phyloP scores from a whole-genome alignment of 257 asterid genomes.

The Striga asiatica region DNA sequence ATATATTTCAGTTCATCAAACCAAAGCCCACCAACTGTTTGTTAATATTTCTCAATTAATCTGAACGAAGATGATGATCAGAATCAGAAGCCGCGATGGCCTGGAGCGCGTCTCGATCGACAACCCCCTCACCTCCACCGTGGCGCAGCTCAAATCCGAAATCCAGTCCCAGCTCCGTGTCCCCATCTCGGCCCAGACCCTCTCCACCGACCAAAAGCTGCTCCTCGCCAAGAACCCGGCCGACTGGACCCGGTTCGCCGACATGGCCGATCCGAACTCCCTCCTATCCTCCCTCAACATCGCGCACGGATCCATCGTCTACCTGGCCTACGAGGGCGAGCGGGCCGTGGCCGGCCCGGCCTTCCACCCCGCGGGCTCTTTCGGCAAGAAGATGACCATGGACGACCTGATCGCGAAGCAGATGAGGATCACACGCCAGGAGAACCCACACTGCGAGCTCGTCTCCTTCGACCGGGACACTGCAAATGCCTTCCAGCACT shows the following conservation, averaged over 20 bases:
- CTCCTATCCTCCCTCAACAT: conserved; percentile 40
- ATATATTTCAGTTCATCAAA: too few relatives aligned
- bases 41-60: not conserved
- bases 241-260: conserved; percentile 53
- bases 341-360: conserved; percentile 68
- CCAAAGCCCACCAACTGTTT: not conserved
- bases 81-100: conserved; percentile 98
- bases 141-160: conserved; percentile 49
- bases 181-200: conserved; percentile 64
- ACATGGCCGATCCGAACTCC: conserved; percentile 49
- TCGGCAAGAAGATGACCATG: conserved; percentile 96
- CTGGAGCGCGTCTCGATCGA: conserved; percentile 78
- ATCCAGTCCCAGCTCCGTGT: conserved; percentile 76
- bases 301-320: conserved; percentile 69
- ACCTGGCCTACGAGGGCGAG: conserved; percentile 78
- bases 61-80: conserved; percentile 63
- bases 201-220: conserved; percentile 77
- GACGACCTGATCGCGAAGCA: conserved; percentile 94
- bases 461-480: conserved; percentile 94
- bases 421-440: conserved; percentile 84
- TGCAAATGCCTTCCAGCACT: conserved; percentile 81
- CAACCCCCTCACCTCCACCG: conserved; percentile 54
- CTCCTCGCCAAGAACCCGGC: conserved; percentile 61
- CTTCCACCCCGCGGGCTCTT: conserved; percentile 69
- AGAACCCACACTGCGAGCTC: conserved; percentile 75